A percentile compares a stretch with the other conserved stretches of the same genome.
These are phyloP conservation scores for Auricularia sp. DNA, from an alignment of 768 basidiomycete genomes.

Conservation along the genomic window DNA sequence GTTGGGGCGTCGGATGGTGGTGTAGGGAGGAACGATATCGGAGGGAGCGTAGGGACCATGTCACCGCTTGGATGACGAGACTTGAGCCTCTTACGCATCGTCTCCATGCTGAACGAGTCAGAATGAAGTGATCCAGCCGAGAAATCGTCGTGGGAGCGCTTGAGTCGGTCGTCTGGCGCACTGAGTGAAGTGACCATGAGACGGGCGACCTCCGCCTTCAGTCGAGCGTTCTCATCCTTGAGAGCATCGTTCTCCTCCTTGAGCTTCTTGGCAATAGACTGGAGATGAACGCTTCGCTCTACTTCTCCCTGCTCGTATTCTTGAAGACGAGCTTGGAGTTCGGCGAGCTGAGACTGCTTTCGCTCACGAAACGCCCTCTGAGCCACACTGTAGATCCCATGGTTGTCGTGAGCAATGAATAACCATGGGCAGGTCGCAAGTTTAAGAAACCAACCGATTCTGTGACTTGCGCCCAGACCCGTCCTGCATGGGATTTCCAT, in stretches of 20 bases:
- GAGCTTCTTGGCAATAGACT: constrained; percentile 69
- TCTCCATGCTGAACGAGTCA: background rate
- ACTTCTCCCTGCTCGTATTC: constrained; percentile 87
- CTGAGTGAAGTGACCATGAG: constrained; percentile 6
- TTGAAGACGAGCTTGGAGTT: constrained; percentile 75
- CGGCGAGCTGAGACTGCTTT: constrained; percentile 79
- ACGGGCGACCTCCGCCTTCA: constrained; percentile 34
- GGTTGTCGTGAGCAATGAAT: constrained; percentile 2
- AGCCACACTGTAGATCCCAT: constrained; percentile 45
- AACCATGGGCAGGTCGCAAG: constrained; percentile 3
- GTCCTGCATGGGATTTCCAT: background rate
- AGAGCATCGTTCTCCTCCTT: constrained; percentile 81
- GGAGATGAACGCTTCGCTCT: constrained; percentile 75
- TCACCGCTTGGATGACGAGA: background rate
- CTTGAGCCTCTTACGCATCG: background rate
- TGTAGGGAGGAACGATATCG: background rate
- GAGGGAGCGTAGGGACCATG: background rate
- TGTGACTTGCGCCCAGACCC: background rate
- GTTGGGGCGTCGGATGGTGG: constrained; percentile 24
- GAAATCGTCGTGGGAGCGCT: constrained; percentile 1
- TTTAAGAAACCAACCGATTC: background rate
- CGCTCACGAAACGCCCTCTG: constrained; percentile 86
- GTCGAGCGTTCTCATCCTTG: constrained; percentile 50
- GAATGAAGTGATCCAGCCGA: background rate
- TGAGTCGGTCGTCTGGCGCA: constrained; percentile 2